These are phyloP conservation scores for Davidsoniella neocaledoniae DNA, from an alignment of 2,329 filamentous ascomycete genomes.

Conservation along the genomic window DNA sequence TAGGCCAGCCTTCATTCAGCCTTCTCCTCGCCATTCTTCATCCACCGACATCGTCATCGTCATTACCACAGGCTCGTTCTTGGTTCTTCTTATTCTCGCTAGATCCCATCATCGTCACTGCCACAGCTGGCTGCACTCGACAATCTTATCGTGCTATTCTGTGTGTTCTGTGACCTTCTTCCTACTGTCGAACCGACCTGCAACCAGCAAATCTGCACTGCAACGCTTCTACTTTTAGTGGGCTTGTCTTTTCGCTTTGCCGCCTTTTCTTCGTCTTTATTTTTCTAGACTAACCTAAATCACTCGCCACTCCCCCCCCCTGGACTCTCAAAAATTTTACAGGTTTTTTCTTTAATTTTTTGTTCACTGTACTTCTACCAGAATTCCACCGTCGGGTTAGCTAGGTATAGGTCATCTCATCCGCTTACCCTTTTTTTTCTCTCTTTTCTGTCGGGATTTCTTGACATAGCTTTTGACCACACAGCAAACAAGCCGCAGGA, in stretches of 20 bases:
- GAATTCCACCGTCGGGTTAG: no score
- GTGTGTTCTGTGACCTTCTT: no score
- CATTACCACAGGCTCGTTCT: no score
- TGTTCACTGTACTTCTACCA: not conserved
- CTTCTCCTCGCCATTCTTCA: no score
- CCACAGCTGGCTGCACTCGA: no score
- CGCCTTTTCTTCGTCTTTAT: not conserved
- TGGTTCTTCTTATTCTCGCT: no score
- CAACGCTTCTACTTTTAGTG: conserved; percentile 2
- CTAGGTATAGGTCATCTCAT: not conserved
- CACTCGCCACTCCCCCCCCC: conserved; percentile 1
- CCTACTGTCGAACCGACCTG: no score
- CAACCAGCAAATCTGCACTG: not conserved
- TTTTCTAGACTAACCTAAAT: conserved; percentile 1
- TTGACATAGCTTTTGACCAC: not conserved
- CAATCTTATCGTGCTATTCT: no score
- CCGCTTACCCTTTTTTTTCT: not conserved
- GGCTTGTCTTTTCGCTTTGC: not conserved
- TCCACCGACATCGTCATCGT: no score
- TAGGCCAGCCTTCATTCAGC: no score
- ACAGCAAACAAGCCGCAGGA: not conserved
- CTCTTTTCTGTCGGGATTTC: conserved; percentile 3
- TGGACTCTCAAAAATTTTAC: not conserved
- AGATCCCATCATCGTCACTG: no score
- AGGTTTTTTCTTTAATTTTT: not conserved